Evolutionary conservation across 2,329 filamentous ascomycete species (phyloP).

Genomic region (Phyllosticta capitalensis): DNA sequence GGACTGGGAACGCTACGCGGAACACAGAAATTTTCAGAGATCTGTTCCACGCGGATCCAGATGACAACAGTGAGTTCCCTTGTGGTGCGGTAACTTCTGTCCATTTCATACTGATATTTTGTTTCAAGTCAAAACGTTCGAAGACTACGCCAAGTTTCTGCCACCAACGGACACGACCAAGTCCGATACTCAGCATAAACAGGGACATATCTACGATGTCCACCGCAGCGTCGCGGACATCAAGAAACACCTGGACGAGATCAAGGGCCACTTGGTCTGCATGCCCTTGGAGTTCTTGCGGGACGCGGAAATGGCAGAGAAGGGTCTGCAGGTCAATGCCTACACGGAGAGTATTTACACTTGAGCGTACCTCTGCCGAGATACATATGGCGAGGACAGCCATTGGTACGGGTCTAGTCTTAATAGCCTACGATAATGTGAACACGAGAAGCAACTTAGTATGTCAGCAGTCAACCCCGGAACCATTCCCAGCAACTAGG

Average conservation of each 20-base stretch:
- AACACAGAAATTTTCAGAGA: slow-evolving; percentile 72
- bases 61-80: slow-evolving; percentile 55
- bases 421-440: not conserved
- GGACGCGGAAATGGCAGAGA: slow-evolving; percentile 82
- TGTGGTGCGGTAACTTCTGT: not conserved
- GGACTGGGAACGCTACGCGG: slow-evolving; percentile 57
- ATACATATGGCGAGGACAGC: not conserved
- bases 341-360: slow-evolving; percentile 84
- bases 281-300: slow-evolving; percentile 84
- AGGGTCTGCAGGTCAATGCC: slow-evolving; percentile 73
- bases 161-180: slow-evolving; percentile 40
- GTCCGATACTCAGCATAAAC: slow-evolving; percentile 53
- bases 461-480: no score
- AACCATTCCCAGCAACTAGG: no score
- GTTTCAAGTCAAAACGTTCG: slow-evolving; percentile 61
- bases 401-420: not conserved
- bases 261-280: slow-evolving; percentile 87
- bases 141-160: slow-evolving; percentile 76
- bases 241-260: slow-evolving; percentile 62
- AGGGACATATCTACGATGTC: slow-evolving; percentile 79
- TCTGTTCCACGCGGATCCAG: slow-evolving; percentile 79
- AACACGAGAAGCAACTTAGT: not conserved
- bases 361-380: slow-evolving; percentile 24
- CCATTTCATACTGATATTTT: slow-evolving; percentile 26
- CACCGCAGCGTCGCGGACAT: slow-evolving; percentile 57